A percentile compares a stretch with the other conserved stretches of the same genome.
Evolutionary conservation across 2,329 filamentous ascomycete genomes (phyloP).

Genomic region (Trichoderma sp.): DNA sequence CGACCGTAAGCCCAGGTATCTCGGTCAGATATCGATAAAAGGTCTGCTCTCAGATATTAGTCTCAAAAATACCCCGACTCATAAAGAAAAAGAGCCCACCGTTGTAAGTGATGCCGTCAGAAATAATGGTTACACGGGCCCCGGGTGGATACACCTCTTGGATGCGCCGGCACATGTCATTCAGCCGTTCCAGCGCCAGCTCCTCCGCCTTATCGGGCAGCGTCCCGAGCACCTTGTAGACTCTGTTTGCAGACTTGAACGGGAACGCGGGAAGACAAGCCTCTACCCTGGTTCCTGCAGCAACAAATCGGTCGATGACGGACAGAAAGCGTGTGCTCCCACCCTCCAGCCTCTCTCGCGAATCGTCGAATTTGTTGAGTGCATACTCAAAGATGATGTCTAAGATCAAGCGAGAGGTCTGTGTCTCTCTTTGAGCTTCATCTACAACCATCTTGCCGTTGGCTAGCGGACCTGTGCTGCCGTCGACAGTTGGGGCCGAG

Average conservation of each 20-base stretch:
- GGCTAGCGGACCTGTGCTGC: background rate
- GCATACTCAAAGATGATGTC: slow-evolving; percentile 37
- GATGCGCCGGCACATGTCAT: slow-evolving; percentile 39
- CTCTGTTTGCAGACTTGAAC: slow-evolving; percentile 43
- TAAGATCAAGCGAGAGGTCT: slow-evolving; percentile 31
- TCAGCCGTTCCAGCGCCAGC: slow-evolving; percentile 35
- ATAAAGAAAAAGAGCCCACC: slow-evolving; percentile 40
- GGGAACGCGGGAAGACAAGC: slow-evolving; percentile 40
- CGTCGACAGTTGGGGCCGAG: background rate
- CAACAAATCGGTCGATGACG: slow-evolving; percentile 35
- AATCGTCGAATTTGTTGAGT: slow-evolving; percentile 37
- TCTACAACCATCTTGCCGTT: background rate
- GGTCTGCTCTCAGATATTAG: slow-evolving; percentile 40
- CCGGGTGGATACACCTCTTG: slow-evolving; percentile 37
- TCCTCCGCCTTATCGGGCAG: slow-evolving; percentile 42
- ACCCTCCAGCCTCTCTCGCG: slow-evolving; percentile 28
- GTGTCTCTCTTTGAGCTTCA: background rate
- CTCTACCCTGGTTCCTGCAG: slow-evolving; percentile 30
- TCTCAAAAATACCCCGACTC: background rate
- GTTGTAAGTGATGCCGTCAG: slow-evolving; percentile 59
- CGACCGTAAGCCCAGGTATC: slow-evolving; percentile 56
- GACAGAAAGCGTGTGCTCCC: slow-evolving; percentile 34
- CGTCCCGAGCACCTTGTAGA: slow-evolving; percentile 39
- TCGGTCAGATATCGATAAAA: slow-evolving; percentile 51
- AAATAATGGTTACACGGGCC: slow-evolving; percentile 48